A percentile compares a stretch with the other conserved stretches of the same genome.
phyloP scores from a whole-genome alignment of 2,329 filamentous ascomycete species.

The Eurotiales sp. region DNA sequence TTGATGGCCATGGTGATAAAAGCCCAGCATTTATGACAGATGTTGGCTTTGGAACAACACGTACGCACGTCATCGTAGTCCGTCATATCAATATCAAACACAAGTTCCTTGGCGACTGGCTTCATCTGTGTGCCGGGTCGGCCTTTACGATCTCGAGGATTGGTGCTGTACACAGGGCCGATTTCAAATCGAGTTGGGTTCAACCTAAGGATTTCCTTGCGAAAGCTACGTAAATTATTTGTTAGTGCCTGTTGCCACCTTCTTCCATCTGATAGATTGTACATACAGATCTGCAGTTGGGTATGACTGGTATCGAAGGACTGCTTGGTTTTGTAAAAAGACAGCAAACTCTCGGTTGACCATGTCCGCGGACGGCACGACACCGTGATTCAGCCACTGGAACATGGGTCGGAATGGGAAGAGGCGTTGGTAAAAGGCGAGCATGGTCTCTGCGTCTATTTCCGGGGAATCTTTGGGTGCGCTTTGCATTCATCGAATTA shows the following conservation, averaged over 20 bases:
- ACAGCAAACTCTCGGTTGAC: conserved; percentile 93
- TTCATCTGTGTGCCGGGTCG: conserved; percentile 75
- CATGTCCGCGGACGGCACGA: conserved; percentile 82
- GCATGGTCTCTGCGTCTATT: conserved; percentile 80
- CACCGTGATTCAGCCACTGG: conserved; percentile 95
- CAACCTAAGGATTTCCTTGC: conserved; percentile 83
- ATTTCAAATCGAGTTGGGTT: conserved; percentile 97
- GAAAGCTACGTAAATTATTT: conserved; percentile 55
- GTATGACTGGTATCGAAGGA: conserved; percentile 86
- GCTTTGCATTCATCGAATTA: conserved; percentile 18
- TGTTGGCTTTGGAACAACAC: conserved; percentile 89
- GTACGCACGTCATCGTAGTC: conserved; percentile 97
- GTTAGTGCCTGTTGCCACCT: not conserved
- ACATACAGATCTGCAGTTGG: conserved; percentile 60
- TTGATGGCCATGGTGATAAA: conserved; percentile 99
- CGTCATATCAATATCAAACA: conserved; percentile 99
- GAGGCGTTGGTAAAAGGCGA: conserved; percentile 89
- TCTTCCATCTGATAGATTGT: not conserved
- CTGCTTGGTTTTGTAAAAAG: conserved; percentile 86
- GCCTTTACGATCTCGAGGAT: conserved; percentile 88
- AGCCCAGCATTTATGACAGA: conserved; percentile 90
- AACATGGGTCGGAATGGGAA: conserved; percentile 95
- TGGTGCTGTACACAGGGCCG: conserved; percentile 91
- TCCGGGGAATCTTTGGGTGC: conserved; percentile 28
- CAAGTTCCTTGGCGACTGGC: conserved; percentile 86